phyloP scores from a whole-genome alignment of 345 rosid genomes.

The Populus nigra region DNA sequence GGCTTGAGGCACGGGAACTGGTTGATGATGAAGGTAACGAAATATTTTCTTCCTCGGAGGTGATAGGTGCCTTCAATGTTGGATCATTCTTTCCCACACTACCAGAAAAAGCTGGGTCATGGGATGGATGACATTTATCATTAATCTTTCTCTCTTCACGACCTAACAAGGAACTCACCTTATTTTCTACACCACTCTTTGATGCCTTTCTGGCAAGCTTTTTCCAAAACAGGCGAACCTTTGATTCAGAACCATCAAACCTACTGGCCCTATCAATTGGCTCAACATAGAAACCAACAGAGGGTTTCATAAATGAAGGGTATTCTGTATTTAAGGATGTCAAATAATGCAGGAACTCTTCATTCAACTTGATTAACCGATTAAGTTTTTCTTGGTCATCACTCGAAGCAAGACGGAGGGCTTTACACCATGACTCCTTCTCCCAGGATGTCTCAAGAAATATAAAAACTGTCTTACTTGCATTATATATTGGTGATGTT shows the following conservation, averaged over 20 bases:
- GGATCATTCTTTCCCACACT: constrained; percentile 35
- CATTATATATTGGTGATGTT: constrained; percentile 54
- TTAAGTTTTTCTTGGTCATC: constrained; percentile 46
- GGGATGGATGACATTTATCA: constrained; percentile 43
- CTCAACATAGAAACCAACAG: constrained; percentile 46
- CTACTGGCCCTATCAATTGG: constrained; percentile 46
- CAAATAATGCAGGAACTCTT: constrained; percentile 59
- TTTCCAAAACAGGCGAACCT: constrained; percentile 67
- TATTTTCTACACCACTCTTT: constrained; percentile 48
- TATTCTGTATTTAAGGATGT: constrained; percentile 56
- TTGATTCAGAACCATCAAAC: constrained; percentile 64
- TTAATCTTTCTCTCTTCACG: constrained; percentile 55
- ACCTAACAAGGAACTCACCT: constrained; percentile 25
- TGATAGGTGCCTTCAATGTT: constrained; percentile 26
- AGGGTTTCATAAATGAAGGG: constrained; percentile 76
- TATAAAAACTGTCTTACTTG: constrained; percentile 57
- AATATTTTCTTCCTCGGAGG: constrained; percentile 46
- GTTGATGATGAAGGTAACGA: constrained; percentile 32
- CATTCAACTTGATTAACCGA: constrained; percentile 55
- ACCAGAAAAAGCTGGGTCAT: constrained; percentile 42
- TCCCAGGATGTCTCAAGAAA: constrained; percentile 95
- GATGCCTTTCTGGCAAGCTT: constrained; percentile 56
- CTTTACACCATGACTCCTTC: constrained; percentile 98
- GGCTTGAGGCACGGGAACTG: constrained; percentile 42
- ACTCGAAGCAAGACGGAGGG: constrained; percentile 86